Percentiles rank a stretch among this genome's conserved stretches.
phyloP scores from a whole-genome alignment of 495 filamentous ascomycete species.

The Annulohypoxylon moriforme region DNA sequence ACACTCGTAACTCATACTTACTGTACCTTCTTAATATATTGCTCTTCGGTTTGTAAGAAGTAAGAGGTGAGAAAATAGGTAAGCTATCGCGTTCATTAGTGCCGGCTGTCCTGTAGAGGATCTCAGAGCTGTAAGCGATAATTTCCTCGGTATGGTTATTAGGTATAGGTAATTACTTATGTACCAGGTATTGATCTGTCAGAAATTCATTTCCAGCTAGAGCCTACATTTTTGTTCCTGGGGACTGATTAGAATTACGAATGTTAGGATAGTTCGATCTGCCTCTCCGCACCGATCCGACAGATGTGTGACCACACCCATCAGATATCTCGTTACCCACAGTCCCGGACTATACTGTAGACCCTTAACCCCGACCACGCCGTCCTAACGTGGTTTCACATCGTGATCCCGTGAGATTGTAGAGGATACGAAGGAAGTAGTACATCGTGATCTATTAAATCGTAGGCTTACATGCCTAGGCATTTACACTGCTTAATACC shows the following conservation, averaged over 20 bases:
- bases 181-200: neutral
- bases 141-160: neutral
- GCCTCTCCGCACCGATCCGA: neutral
- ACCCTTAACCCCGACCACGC: neutral
- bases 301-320: neutral
- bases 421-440: neutral
- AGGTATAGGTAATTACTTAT: neutral
- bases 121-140: neutral
- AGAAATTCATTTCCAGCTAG: neutral
- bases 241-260: neutral
- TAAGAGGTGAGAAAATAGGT: neutral
- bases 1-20: neutral
- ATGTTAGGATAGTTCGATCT: neutral
- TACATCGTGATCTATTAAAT: neutral
- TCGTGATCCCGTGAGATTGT: constrained; percentile 5
- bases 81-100: neutral
- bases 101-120: neutral
- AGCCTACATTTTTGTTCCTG: neutral
- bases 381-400: constrained; percentile 1
- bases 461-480: neutral
- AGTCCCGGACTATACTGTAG: neutral
- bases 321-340: neutral
- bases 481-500: neutral
- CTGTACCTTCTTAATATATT: constrained; percentile 1
- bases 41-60: neutral